Evolutionary conservation across 1,284 basidiomycete species (phyloP).

Genomic region (Rhodotorula sp.): DNA sequence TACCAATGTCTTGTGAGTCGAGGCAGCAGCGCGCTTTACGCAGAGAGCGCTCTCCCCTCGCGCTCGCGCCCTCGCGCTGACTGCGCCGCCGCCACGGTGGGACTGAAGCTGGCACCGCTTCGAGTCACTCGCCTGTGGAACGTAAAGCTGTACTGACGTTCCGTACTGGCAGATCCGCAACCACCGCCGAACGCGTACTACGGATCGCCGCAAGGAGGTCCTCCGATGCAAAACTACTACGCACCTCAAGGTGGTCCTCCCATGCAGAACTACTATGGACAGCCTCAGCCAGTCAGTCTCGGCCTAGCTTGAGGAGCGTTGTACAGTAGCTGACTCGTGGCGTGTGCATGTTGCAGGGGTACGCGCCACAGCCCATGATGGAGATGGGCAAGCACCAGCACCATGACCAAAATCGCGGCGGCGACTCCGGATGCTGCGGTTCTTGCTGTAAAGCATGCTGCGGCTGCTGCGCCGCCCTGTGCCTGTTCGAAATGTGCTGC

Average conservation of each 20-base stretch:
- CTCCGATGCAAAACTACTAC: not conserved
- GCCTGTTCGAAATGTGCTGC: constrained; percentile 1
- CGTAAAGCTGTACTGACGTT: not conserved
- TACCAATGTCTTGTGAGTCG: no score
- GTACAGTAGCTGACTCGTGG: no score
- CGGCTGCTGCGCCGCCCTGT: not conserved
- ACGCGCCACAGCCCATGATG: not conserved
- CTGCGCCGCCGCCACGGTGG: not conserved
- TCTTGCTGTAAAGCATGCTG: not conserved
- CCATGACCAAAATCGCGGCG: not conserved
- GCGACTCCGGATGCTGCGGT: not conserved
- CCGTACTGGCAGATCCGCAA: not conserved
- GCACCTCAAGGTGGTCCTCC: not conserved
- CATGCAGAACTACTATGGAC: not conserved
- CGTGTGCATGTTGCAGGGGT: not conserved
- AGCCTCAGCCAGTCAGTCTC: not conserved
- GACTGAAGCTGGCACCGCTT: not conserved
- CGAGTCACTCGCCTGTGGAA: not conserved
- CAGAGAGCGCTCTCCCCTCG: no score
- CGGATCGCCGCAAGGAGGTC: not conserved
- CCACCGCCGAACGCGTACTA: not conserved
- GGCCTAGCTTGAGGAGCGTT: not conserved
- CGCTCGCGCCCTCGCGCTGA: no score
- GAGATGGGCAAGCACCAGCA: not conserved
- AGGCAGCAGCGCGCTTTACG: no score